Conservation (phyloP, 345 rosid genomes). For the Aegle marmelos region DNA sequence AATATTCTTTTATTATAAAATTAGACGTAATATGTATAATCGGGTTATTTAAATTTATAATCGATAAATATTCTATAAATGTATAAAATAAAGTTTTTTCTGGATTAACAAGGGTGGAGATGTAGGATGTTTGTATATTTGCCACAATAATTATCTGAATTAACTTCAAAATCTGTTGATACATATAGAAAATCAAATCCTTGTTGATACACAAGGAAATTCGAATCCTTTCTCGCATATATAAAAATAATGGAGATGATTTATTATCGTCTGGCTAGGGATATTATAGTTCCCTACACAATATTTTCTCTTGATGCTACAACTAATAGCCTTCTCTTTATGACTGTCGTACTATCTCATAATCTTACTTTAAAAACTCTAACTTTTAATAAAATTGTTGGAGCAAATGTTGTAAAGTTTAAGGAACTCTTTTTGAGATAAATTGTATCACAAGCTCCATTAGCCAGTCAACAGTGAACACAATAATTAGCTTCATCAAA, state of each 20-base stretch:
- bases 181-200: not conserved
- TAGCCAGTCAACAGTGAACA: not conserved
- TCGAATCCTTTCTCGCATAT: not conserved
- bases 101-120: no score
- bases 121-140: no score
- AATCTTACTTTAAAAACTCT: not conserved
- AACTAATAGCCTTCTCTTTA: not conserved
- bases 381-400: not conserved
- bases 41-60: no score
- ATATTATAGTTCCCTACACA: not conserved
- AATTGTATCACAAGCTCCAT: not conserved
- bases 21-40: no score
- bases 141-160: no score
- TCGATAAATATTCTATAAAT: no score
- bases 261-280: not conserved
- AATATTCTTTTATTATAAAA: accelerated
- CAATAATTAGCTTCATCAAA: not conserved
- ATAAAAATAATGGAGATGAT: no score
- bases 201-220: no score
- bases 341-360: not conserved
- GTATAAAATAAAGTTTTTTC: no score
- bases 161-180: not conserved
- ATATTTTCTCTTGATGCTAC: not conserved
- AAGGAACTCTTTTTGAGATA: not conserved
- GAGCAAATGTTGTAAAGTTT: not conserved